phyloP scores from a whole-genome alignment of 768 basidiomycete genomes.

The Gymnopilus dilepis region DNA sequence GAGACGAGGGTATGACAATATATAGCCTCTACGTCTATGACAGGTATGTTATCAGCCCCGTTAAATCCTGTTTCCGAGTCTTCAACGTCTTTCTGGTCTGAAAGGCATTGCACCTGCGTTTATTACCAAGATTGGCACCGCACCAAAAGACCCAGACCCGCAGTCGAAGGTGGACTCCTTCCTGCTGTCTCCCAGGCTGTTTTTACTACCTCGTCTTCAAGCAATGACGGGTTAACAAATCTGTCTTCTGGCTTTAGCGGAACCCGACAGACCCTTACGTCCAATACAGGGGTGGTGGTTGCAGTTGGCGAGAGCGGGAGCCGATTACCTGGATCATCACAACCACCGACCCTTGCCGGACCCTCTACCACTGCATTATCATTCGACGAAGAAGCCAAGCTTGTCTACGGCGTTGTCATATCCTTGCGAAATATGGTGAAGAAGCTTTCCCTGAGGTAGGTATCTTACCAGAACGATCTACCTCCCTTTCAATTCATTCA shows the following conservation, averaged over 20 bases:
- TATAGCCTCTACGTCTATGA: constrained; percentile 94
- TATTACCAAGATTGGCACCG: constrained; percentile 98
- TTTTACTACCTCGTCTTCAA: constrained; percentile 36
- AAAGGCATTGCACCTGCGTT: constrained; percentile 88
- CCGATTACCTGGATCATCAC: constrained; percentile 41
- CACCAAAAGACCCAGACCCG: constrained; percentile 72
- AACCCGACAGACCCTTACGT: constrained; percentile 70
- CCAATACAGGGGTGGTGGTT: constrained; percentile 70
- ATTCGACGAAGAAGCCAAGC: constrained; percentile 97
- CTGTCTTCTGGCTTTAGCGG: constrained; percentile 50
- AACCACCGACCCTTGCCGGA: constrained; percentile 39
- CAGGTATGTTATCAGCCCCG: constrained; percentile 52
- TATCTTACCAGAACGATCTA: neutral
- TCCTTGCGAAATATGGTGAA: constrained; percentile 94
- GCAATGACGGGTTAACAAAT: constrained; percentile 37
- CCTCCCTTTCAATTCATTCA: constrained; percentile 3
- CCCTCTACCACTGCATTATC: constrained; percentile 65
- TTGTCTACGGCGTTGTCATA: constrained; percentile 95
- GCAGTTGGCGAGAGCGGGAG: constrained; percentile 53
- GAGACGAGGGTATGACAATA: constrained; percentile 68
- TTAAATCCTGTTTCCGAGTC: neutral
- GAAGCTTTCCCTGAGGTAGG: constrained; percentile 87
- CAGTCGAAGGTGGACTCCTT: constrained; percentile 74
- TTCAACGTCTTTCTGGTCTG: neutral
- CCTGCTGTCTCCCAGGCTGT: constrained; percentile 82